Base-by-base conservation (phyloP, 768 basidiomycete genomes). In the Boletus sp. region DNA sequence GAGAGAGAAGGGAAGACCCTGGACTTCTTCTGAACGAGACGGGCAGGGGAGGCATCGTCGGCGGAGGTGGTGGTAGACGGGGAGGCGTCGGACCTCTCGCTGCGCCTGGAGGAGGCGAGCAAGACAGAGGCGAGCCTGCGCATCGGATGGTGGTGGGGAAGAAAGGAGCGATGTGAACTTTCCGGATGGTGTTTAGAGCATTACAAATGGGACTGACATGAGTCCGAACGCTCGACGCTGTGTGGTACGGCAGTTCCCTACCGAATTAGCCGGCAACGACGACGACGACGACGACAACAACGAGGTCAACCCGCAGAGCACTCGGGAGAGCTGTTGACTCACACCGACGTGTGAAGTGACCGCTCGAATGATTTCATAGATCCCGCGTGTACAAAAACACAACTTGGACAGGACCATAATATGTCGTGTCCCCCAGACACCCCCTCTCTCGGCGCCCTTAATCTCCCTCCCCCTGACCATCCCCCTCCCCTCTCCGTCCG, bases 61-160 rank as follows among this genome's bases (percentile, higher is more conserved):
- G 55, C 46, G 5, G 65, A 47, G 34, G 64, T 38, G 37, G 64
- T 51, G 44, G 58, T 54, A 30, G 50, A 35, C 5, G 62, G 33
- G 21, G 58, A 40, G 14, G 47, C 53, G 53, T 66, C 60, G n/a
- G 64, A 51, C 58, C 61, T 67, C 69, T 72, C 67, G 27, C 48
- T 47, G 50, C 64, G 65, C 60, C 74, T 76, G 64, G 73, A 69
- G 34, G 69, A 66, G 64, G 69, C 59, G 59, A 84, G 63, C 60
- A 88, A 82, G 63, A 83, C 79, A 47, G 83, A 80, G 53, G 79
- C 79, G 66, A 89, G 72, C 61, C 85, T 82, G 64, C 84, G 84
- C 85, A 88, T 88, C 57, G 59, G 54, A 38, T 64, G 64, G 61
- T 64, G 57, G 70, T 53, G 46, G 40, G 42, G 46, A 55, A 30